phyloP scores from a whole-genome alignment of 331 rosid genomes.

The Pyrus hybrid region DNA sequence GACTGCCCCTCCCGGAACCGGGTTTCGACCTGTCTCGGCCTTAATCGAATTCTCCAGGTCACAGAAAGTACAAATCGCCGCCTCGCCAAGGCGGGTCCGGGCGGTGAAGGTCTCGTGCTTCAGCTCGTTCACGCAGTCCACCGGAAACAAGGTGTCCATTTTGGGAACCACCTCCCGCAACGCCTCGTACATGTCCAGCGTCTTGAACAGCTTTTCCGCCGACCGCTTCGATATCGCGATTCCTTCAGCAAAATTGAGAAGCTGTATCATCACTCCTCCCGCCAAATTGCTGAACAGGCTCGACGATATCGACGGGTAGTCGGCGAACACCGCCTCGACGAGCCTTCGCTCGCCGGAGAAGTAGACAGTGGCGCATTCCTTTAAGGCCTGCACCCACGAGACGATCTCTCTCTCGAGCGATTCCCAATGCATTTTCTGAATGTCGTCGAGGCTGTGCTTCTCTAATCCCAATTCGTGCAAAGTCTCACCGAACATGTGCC shows the following conservation, averaged over 20 bases:
- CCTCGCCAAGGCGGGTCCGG: conserved; percentile 47
- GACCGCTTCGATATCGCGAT: conserved; percentile 62
- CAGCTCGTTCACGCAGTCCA: conserved; percentile 28
- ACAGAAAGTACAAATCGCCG: conserved; percentile 40
- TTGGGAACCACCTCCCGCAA: conserved; percentile 33
- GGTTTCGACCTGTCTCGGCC: conserved; percentile 36
- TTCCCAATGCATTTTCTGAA: conserved; percentile 58
- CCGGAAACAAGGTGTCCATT: conserved; percentile 36
- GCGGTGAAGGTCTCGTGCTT: conserved; percentile 34
- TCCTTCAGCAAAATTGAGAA: conserved; percentile 59
- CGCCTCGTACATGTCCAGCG: conserved; percentile 72
- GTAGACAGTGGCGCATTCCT: conserved; percentile 25
- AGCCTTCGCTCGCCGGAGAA: conserved; percentile 45
- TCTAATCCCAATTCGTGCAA: conserved; percentile 39
- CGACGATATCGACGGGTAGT: neutral
- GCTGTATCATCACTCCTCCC: conserved; percentile 36
- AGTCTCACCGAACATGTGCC: conserved; percentile 40
- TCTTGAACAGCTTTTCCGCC: conserved; percentile 65
- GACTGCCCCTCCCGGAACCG: conserved; percentile 67
- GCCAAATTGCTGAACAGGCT: conserved; percentile 39
- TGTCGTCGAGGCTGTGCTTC: conserved; percentile 67
- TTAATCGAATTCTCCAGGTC: conserved; percentile 60
- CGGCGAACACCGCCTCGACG: conserved; percentile 31
- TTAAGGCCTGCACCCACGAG: conserved; percentile 47
- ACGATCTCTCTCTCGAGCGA: conserved; percentile 45